Base-by-base conservation (phyloP, 257 asterid genomes). In the Solanum bukasovii region DNA sequence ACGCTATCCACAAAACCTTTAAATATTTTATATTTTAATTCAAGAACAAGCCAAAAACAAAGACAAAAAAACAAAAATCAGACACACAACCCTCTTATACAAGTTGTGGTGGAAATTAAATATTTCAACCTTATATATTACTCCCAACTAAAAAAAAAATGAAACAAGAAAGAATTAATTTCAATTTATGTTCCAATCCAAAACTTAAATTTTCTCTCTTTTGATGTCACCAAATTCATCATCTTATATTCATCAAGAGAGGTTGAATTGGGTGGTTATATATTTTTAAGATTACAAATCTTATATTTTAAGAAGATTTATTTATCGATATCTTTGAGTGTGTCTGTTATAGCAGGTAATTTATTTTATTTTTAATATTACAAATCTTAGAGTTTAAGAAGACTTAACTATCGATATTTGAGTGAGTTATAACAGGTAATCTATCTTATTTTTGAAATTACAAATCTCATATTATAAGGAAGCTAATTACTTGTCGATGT, bases 61-160 rank as follows among this genome's bases (percentile, higher is more conserved):
- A 84, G 14, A 79, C 42, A 88, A 91, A 92, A 88, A 89, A 90
- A 87, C 87, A 93, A 94, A 94, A 94, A 92, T 70, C 72, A 21
- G 11, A 78, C n/a, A 40, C 59, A 44, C 65, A 44, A 1, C 0
- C 63, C 1, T 90, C 40, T 84, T 31, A 70, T 82, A 84, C 88
- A 89, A 93, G 85, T 90, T 94, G 97, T 94, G 98, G 98, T 93
- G 90, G 90, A 92, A 90, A 89, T 91, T 88, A 84, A 49, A 85
- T 79, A n/a, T 29, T 52, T 44, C 21, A 14, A 86, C 84, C 82
- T 87, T 88, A 71, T 90, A 35, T 38, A 38, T 13, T 38, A 61
- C 70, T 61, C 29, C 16, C 82, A 74, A 34, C 29, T 16, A 71
- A 2, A 34, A 9, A 37, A 31, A 31, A 73, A 18, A 21, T 34